Base-by-base conservation (phyloP, 805 yeast genomes). In the Wickerhamiella australiensis region DNA sequence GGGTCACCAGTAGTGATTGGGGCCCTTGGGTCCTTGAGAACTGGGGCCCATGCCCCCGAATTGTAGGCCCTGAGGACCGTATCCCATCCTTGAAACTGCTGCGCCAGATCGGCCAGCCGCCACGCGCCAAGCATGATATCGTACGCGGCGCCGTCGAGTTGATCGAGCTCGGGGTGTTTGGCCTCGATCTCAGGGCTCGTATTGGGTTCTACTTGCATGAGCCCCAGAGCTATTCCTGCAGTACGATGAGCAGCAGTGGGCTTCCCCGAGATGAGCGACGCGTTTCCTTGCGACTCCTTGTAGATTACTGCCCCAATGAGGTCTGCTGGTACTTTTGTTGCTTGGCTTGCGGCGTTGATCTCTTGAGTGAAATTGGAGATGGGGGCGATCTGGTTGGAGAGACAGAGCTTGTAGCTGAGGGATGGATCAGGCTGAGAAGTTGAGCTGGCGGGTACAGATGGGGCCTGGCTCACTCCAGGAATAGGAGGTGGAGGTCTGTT, bases 31-130 rank as follows among this genome's bases (percentile, higher is more conserved):
- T 42, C 46, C 35, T n/a, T 26, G 27, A 42, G 26, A 3, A 42
- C 46, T 6, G 46, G 46, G 5, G 46, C 46, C 46, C 46, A 42
- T 5, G 46, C 46, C n/a, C 46, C 46, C 21, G 46, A 42, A n/a
- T 42, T 42, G 46, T 42, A 42, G 5, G 46, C 46, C 13, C 46
- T 21, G 6, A 42, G 46, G n/a, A 42, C 46, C 7, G 33, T 42
- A 17, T 42, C 46, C 46, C 46, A 42, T 5, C 36, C 33, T 5
- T 20, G 13, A 18, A 42, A 42, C 35, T 42, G 46, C 22, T 23
- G 46, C 3, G 46, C 46, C 33, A 42, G 21, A 42, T 42, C 46
- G 35, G 46, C 46, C 46, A 42, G 35, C 12, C 46, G 17, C 33
- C 33, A 42, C 13, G 46, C 33, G 6, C 46, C 46, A 4, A 42